These are phyloP conservation scores for Rubroboletus pulcherrimus DNA, from an alignment of 768 basidiomycete genomes.

Conservation along the genomic window DNA sequence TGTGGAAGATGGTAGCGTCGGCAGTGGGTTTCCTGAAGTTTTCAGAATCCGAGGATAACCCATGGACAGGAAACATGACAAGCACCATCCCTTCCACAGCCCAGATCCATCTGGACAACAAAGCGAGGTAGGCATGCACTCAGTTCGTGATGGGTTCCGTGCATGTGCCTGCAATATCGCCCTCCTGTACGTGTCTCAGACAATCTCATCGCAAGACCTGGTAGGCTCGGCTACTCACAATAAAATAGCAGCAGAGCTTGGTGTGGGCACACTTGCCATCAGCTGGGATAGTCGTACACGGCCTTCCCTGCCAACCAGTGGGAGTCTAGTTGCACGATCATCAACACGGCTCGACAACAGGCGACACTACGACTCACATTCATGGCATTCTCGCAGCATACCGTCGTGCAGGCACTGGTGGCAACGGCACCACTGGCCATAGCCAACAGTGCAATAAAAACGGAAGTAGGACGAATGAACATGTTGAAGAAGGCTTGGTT, in stretches of 20 bases:
- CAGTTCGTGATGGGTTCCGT: neutral
- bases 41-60: neutral
- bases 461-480: neutral
- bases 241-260: constrained; percentile 9
- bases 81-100: neutral
- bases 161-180: neutral
- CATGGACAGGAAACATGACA: neutral
- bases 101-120: too few relatives aligned
- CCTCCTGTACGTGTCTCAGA: neutral
- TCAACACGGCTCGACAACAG: neutral
- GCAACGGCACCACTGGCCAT: too few relatives aligned
- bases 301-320: neutral
- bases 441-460: neutral
- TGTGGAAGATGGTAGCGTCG: too few relatives aligned
- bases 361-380: neutral
- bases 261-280: neutral
- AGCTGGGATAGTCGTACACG: neutral
- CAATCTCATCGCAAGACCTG: neutral
- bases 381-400: neutral
- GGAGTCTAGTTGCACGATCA: neutral
- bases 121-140: neutral
- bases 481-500: neutral
- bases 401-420: neutral
- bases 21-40: too few relatives aligned
- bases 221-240: neutral